phyloP scores from a whole-genome alignment of 2,329 filamentous ascomycete species.

The Hypocreales sp. region DNA sequence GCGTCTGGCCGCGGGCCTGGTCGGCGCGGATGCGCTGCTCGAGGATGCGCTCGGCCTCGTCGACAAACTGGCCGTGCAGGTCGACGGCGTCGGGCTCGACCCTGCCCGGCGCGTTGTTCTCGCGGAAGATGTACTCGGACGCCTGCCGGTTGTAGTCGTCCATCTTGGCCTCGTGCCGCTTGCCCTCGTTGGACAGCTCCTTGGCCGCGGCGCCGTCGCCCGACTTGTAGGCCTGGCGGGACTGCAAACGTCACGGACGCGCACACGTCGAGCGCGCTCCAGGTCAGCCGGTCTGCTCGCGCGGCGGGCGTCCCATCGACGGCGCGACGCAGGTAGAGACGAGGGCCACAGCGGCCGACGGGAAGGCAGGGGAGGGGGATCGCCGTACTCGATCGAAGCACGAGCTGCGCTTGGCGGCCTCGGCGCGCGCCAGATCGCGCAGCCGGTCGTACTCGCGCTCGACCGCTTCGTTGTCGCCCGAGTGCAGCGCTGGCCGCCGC shows the following conservation, averaged over 20 bases:
- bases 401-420: constrained; percentile 60
- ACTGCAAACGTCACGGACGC: too few species aligned
- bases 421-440: constrained; percentile 65
- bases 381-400: constrained; percentile 56
- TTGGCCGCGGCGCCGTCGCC: constrained; percentile 80
- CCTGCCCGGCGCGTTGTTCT: constrained; percentile 70
- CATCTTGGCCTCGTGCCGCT: constrained; percentile 69
- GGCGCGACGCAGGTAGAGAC: too few species aligned
- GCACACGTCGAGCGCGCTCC: too few species aligned
- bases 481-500: constrained; percentile 51
- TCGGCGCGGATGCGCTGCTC: constrained; percentile 74
- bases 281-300: too few species aligned
- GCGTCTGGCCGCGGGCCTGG: constrained; percentile 54
- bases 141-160: constrained; percentile 84
- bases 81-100: constrained; percentile 77
- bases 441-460: constrained; percentile 89
- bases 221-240: constrained; percentile 63
- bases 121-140: constrained; percentile 85
- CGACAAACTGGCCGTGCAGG: constrained; percentile 84
- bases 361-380: too few species aligned
- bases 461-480: constrained; percentile 46
- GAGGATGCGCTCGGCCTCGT: constrained; percentile 85
- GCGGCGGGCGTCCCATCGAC: too few species aligned
- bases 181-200: constrained; percentile 69
- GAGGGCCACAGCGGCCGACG: too few species aligned